Evolutionary conservation across 1,139 yeast species (phyloP).

Genomic region (Chernovozyma sophiae-reginae): DNA sequence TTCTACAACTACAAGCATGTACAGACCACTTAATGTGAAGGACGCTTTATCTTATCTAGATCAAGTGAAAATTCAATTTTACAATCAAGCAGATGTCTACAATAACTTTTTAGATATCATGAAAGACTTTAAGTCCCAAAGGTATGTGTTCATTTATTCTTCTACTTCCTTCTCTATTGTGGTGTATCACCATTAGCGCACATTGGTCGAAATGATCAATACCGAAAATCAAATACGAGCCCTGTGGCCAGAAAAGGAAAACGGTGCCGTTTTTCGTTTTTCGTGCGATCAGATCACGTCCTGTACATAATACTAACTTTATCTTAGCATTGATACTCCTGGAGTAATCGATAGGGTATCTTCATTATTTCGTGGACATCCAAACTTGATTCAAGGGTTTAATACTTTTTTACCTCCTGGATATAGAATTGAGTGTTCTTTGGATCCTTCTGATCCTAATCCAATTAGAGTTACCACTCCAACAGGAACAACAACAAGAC

Average conservation of each 20-base stretch:
- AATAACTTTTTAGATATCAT: conserved; percentile 93
- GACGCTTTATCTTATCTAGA: conserved; percentile 95
- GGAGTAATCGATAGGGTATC: conserved; percentile 97
- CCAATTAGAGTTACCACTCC: conserved; percentile 96
- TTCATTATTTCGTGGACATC: conserved; percentile 85
- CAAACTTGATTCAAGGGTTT: conserved; percentile 90
- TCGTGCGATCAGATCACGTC: no score
- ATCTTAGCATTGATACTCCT: conserved; percentile 81
- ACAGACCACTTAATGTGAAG: conserved; percentile 89
- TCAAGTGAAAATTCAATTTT: conserved; percentile 91
- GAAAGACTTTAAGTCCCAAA: conserved; percentile 97
- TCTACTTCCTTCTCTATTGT: no score
- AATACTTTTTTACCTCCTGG: conserved; percentile 98
- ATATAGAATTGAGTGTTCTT: conserved; percentile 86
- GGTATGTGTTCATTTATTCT: conserved; percentile 30
- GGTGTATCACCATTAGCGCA: background rate
- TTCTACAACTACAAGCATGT: conserved; percentile 46
- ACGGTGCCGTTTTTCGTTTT: no score
- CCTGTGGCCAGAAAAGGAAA: no score
- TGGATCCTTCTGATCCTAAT: conserved; percentile 85
- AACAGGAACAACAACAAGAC: conserved; percentile 76
- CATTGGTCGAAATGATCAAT: background rate
- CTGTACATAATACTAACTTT: conserved; percentile 16
- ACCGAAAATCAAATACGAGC: background rate
- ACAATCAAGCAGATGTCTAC: conserved; percentile 90